phyloP scores from a whole-genome alignment of 2,329 filamentous ascomycete genomes.

The Scortechinia acanthostroma region DNA sequence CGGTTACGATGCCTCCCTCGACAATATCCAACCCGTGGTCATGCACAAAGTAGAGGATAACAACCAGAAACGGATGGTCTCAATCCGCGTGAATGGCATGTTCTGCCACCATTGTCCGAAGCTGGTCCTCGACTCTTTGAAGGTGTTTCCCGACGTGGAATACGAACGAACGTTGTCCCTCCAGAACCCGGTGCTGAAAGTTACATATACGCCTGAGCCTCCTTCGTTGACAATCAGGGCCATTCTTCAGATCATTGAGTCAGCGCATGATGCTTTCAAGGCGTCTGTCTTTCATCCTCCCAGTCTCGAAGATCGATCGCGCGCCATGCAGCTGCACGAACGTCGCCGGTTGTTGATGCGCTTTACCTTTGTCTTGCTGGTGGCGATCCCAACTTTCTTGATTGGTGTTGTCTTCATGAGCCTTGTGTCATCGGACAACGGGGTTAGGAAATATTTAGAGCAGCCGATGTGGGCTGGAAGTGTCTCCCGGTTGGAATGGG shows the following conservation, averaged over 20 bases:
- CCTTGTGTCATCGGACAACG: constrained; percentile 38
- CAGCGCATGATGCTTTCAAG: constrained; percentile 36
- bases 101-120: constrained; percentile 39
- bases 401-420: constrained; percentile 60
- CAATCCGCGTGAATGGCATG: constrained; percentile 37
- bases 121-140: constrained; percentile 14
- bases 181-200: constrained; percentile 37
- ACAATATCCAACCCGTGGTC: constrained; percentile 4
- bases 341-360: constrained; percentile 40
- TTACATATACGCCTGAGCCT: constrained; percentile 41
- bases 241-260: constrained; percentile 39
- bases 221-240: constrained; percentile 43
- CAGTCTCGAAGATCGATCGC: constrained; percentile 52
- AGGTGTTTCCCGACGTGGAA: constrained; percentile 15
- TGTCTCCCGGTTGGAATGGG: constrained; percentile 49
- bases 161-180: constrained; percentile 26
- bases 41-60: not conserved
- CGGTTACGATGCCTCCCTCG: constrained; percentile 3
- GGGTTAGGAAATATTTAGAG: constrained; percentile 39
- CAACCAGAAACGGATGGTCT: constrained; percentile 20
- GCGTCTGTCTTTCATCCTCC: constrained; percentile 45
- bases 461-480: constrained; percentile 39
- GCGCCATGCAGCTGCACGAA: constrained; percentile 45
- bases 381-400: constrained; percentile 53
- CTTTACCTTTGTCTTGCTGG: constrained; percentile 39